phyloP scores from a whole-genome alignment of 805 yeast genomes.

The Schwanniomyces sp. region DNA sequence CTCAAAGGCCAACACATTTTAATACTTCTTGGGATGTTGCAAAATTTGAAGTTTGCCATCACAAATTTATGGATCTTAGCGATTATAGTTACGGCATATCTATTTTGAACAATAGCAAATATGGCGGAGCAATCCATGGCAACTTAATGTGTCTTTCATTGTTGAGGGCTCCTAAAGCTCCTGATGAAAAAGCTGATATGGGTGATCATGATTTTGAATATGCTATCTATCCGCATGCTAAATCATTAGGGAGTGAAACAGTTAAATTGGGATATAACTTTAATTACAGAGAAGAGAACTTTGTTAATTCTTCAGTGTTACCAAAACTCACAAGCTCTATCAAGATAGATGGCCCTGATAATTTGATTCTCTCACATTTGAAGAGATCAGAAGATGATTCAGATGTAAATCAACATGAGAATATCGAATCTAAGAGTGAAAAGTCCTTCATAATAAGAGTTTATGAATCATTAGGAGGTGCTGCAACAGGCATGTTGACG shows the following conservation, averaged over 20 bases:
- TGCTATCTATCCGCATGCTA: constrained; percentile 81
- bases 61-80: constrained; percentile 88
- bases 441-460: constrained; percentile 62
- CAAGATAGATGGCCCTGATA: constrained; percentile 46
- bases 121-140: constrained; percentile 94
- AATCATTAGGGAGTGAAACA: constrained; percentile 60
- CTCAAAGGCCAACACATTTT: constrained; percentile 89
- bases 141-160: constrained; percentile 83
- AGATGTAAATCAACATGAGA: constrained; percentile 47
- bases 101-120: constrained; percentile 78
- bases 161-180: constrained; percentile 88
- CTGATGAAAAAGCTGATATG: constrained; percentile 94
- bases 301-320: constrained; percentile 10
- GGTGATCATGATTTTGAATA: constrained; percentile 82
- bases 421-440: constrained; percentile 43
- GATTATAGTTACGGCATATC: constrained; percentile 87
- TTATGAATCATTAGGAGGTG: constrained; percentile 89
- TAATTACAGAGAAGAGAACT: constrained; percentile 51
- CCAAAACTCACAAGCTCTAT: constrained; percentile 18
- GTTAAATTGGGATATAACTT: constrained; percentile 78
- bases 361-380: constrained; percentile 69
- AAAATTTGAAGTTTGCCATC: constrained; percentile 93
- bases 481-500: constrained; percentile 50
- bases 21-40: constrained; percentile 97
- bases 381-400: constrained; percentile 88